These are phyloP conservation scores for Cladosporium velox DNA, from an alignment of 2,329 filamentous ascomycete species.

Conservation along the genomic window DNA sequence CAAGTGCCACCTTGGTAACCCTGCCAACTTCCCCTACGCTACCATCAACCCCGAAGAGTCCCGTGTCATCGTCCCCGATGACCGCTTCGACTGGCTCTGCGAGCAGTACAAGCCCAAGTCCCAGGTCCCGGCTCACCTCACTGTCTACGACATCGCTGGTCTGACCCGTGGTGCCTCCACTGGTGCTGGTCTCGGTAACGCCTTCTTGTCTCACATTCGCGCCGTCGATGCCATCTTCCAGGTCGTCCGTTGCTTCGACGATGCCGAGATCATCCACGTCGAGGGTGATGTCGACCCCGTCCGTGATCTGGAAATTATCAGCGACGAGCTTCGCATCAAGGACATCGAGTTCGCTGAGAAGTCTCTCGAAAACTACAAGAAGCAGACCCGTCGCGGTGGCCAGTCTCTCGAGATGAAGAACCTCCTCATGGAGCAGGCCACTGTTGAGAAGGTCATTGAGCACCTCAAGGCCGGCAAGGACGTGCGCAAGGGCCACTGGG, in stretches of 20 bases:
- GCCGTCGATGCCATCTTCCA: constrained; percentile 56
- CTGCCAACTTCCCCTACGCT: constrained; percentile 98
- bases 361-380: constrained; percentile 84
- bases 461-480: constrained; percentile 88
- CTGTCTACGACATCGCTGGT: constrained; percentile 97
- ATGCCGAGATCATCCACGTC: constrained; percentile 99
- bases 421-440: constrained; percentile 89
- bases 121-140: constrained; percentile 92
- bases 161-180: constrained; percentile 94
- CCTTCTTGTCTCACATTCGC: constrained; percentile 97
- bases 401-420: constrained; percentile 98
- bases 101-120: constrained; percentile 98
- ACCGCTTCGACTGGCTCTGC: constrained; percentile 92
- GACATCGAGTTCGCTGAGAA: constrained; percentile 99
- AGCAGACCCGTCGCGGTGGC: constrained; percentile 91
- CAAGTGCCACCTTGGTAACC: constrained; percentile 95
- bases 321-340: constrained; percentile 93
- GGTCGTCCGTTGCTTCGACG: constrained; percentile 65
- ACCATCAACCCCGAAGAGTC: constrained; percentile 99
- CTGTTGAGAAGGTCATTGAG: constrained; percentile 83
- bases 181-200: constrained; percentile 94
- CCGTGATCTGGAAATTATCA: constrained; percentile 94
- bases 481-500: constrained; percentile 86
- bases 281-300: constrained; percentile 97
- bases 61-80: constrained; percentile 94